phyloP scores from a whole-genome alignment of 192 early-diverging fungal genomes.

The Geosiphon pyriformis region DNA sequence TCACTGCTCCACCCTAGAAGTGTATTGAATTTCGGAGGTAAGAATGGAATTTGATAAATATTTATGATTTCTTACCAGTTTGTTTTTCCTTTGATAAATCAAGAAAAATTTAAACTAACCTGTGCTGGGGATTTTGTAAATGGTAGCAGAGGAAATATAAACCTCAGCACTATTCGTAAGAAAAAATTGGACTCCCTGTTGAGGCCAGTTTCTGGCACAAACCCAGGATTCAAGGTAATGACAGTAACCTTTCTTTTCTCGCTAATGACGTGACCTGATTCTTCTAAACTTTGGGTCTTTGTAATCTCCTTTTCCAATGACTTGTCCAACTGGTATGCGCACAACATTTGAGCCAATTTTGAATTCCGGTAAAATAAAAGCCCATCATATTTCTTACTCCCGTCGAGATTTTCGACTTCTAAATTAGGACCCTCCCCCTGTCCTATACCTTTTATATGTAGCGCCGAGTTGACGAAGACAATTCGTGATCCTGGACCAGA shows the following conservation, averaged over 20 bases:
- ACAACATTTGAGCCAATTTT: slow-evolving; percentile 31
- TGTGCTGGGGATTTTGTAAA: slow-evolving; percentile 12
- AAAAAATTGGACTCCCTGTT: neutral
- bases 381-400: slow-evolving; percentile 27
- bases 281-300: slow-evolving; percentile 13
- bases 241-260: slow-evolving; percentile 9
- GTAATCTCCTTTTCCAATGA: neutral
- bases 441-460: slow-evolving; percentile 30
- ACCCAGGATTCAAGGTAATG: slow-evolving; percentile 6
- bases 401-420: slow-evolving; percentile 33
- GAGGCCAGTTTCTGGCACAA: slow-evolving; percentile 1
- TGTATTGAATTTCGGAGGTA: too few species aligned
- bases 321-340: slow-evolving; percentile 18
- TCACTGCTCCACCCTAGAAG: slow-evolving; percentile 15
- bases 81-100: too few species aligned
- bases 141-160: neutral
- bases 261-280: slow-evolving; percentile 17
- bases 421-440: slow-evolving; percentile 31
- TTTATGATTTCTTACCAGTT: too few species aligned
- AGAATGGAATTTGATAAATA: too few species aligned
- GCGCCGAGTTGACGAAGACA: slow-evolving; percentile 32
- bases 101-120: neutral
- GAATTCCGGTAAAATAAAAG: slow-evolving; percentile 34
- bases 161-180: neutral
- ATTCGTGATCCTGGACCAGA: slow-evolving; percentile 27